Conservation (phyloP, 108 stramenopile species). For the Cyclotella atomus region DNA sequence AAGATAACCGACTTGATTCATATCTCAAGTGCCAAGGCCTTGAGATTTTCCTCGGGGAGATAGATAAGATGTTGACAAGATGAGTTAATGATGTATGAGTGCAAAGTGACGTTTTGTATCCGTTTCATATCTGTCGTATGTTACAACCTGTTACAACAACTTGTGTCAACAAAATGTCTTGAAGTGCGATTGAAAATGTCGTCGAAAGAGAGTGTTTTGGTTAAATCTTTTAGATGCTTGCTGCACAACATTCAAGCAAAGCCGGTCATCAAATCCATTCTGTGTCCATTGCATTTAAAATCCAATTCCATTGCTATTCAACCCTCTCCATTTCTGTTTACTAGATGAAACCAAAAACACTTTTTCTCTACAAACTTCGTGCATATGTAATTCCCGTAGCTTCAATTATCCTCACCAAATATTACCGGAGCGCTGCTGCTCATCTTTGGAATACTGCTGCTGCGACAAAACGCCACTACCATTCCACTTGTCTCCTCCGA, state of each 20-base stretch:
- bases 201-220: constrained; percentile 7
- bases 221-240: constrained; percentile 20
- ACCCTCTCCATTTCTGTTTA: constrained; percentile 25
- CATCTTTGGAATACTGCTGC: constrained; percentile 29
- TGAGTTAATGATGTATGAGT: neutral
- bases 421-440: constrained; percentile 37
- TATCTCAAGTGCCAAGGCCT: constrained; percentile 66
- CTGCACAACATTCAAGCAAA: neutral
- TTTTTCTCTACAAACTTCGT: neutral
- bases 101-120: too few relatives aligned
- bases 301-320: constrained; percentile 16
- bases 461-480: constrained; percentile 15
- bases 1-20: constrained; percentile 21
- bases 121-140: too few relatives aligned
- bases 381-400: neutral
- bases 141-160: too few relatives aligned
- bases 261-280: constrained; percentile 10
- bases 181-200: neutral
- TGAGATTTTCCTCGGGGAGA: constrained; percentile 71
- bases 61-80: constrained; percentile 58
- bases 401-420: constrained; percentile 26
- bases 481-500: constrained; percentile 29
- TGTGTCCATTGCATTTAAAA: constrained; percentile 44
- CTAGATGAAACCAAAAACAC: neutral
- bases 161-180: too few relatives aligned